phyloP scores from a whole-genome alignment of 2,329 filamentous ascomycete species.

The Orbilia quercus region DNA sequence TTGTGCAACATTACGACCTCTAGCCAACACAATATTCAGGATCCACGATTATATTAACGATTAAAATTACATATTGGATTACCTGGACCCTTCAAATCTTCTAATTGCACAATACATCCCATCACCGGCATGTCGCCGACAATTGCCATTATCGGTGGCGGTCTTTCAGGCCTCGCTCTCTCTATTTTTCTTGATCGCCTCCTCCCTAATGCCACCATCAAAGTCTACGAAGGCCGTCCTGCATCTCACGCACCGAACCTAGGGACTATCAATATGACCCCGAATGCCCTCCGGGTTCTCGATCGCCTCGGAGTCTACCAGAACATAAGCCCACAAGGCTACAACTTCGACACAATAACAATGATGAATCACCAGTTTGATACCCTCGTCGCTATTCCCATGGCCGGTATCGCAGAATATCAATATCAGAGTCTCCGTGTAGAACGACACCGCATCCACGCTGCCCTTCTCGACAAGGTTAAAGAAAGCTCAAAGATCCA shows the following conservation, averaged over 20 bases:
- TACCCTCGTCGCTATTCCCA: conserved; percentile 64
- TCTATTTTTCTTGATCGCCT: conserved; percentile 66
- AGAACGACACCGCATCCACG: conserved; percentile 60
- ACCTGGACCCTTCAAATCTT: too few relatives aligned
- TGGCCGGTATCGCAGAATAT: conserved; percentile 66
- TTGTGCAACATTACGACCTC: too few relatives aligned
- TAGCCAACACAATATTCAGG: too few relatives aligned
- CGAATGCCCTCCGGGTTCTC: conserved; percentile 66
- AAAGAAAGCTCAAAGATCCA: conserved; percentile 39
- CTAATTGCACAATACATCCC: too few relatives aligned
- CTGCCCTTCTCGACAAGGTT: conserved; percentile 57
- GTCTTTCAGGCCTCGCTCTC: conserved; percentile 46
- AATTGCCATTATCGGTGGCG: conserved; percentile 37
- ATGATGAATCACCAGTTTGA: conserved; percentile 63
- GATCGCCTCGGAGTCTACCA: conserved; percentile 63
- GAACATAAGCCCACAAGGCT: conserved; percentile 65
- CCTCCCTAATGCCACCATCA: conserved; percentile 63
- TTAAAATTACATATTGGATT: too few relatives aligned
- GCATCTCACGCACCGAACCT: conserved; percentile 64
- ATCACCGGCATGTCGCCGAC: background rate
- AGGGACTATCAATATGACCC: conserved; percentile 66
- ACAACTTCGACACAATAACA: conserved; percentile 67
- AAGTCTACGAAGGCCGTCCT: conserved; percentile 67
- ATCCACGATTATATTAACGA: too few relatives aligned
- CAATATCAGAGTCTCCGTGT: conserved; percentile 65